Evolutionary conservation across 495 filamentous ascomycete species (phyloP), one percentile per base, ranked within the genome.

Genomic region (Neurospora sp.): DNA sequence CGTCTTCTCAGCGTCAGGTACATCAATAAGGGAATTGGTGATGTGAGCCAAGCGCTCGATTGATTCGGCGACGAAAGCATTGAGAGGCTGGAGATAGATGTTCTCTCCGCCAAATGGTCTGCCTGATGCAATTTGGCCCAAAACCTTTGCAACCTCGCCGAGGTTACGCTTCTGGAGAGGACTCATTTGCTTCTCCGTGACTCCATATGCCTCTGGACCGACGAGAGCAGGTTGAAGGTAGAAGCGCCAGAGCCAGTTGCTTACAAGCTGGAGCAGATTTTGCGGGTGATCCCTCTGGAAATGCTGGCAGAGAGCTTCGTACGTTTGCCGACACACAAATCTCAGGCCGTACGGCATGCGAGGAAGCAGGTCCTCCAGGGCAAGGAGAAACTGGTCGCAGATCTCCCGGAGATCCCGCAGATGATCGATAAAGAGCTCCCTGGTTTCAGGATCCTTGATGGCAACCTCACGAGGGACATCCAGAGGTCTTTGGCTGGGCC

Each of bases 101-200:
- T 98, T 97, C 70, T 98, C 96, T 2, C 92, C 91, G 23, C 94
- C 93, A 81, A 99, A 99, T 27, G 93, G 87, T 72, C 92, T 89
- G 38, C 96, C 96, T 16, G 90, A 90, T 5, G 92, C 90, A 39
- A 97, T 89, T 82, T 98, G 96, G 48, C 92, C 87, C 11, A 99
- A 84, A 4, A 99, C 92, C 82, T 98, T 98, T 40, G 91, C 89
- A 11, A 98, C 93, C 82, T 98, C 94, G 5, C 90, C 89, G 10
- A 99, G 85, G 76, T 99, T 98, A 70, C 93, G 89, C 85, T 97
- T 98, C 79, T 98, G 94, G 62, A 96, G 90, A 46, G 95, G 94
- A 72, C 93, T 92, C 35, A 98, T 85, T 9, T 90, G 90, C 73
- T 93, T 92, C 79, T 97, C 95, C 20, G 97, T 86, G 4, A 97